Evolutionary conservation across 352 stramenopile genomes (phyloP).

Genomic region (Globisporangium takayamanum): DNA sequence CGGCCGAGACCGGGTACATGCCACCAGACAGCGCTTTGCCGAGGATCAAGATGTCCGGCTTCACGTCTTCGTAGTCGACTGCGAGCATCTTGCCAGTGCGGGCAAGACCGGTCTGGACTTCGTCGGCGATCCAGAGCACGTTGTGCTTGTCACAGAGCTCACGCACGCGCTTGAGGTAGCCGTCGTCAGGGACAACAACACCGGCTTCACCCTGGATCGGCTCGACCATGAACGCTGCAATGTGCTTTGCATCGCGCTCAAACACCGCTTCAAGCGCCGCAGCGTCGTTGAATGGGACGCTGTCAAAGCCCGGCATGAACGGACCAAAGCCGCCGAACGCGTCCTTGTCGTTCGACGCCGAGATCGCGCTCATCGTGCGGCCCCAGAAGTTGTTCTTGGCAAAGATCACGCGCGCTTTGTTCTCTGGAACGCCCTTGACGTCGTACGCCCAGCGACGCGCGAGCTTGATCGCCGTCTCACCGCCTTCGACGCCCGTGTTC

Average conservation of each 20-base stretch:
- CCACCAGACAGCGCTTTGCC: constrained; percentile 96
- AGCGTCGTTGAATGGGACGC: constrained; percentile 92
- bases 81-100: constrained; percentile 96
- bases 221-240: constrained; percentile 99
- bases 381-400: constrained; percentile 99
- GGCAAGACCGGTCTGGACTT: constrained; percentile 97
- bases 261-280: constrained; percentile 79
- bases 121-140: constrained; percentile 98
- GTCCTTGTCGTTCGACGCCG: constrained; percentile 88
- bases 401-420: constrained; percentile 93
- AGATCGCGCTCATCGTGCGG: constrained; percentile 96
- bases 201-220: constrained; percentile 99
- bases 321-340: constrained; percentile 91
- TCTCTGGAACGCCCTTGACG: constrained; percentile 93
- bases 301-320: constrained; percentile 96
- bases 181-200: constrained; percentile 96
- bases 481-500: constrained; percentile 99
- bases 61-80: constrained; percentile 93
- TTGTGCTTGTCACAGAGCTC: constrained; percentile 97
- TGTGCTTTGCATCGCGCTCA: constrained; percentile 79
- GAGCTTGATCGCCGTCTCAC: constrained; percentile 98
- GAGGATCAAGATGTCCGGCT: constrained; percentile 98
- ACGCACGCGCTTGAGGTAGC: constrained; percentile 90
- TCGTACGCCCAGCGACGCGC: constrained; percentile 96
- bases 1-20: constrained; percentile 96